Conservation (phyloP, 257 asterid species). For the Eucommia ulmoides region DNA sequence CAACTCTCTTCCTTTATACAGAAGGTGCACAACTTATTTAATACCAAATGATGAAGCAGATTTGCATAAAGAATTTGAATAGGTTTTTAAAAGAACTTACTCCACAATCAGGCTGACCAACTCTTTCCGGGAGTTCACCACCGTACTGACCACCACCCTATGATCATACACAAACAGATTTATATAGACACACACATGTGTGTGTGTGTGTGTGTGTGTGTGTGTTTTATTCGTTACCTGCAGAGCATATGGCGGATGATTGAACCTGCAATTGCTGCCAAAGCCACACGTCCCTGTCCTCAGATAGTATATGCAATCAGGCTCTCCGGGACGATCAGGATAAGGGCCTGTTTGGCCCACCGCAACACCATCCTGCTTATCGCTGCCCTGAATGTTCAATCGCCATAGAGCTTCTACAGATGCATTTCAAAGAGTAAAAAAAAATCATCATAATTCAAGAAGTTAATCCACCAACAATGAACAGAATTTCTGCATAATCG, state of each 20-base stretch:
- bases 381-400: not conserved
- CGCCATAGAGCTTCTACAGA: not conserved
- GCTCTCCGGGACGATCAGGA: constrained; percentile 68
- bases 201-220: too few relatives aligned
- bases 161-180: constrained; percentile 12
- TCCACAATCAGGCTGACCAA: constrained; percentile 55
- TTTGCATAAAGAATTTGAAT: not conserved
- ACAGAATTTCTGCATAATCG: not conserved
- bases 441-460: not conserved
- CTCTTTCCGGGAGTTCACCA: constrained; percentile 39
- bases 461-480: not conserved
- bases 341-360: constrained; percentile 15
- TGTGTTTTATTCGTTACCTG: too few relatives aligned
- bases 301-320: constrained; percentile 52
- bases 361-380: constrained; percentile 15
- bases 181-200: constrained; percentile 1
- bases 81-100: constrained; percentile 18
- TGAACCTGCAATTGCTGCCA: constrained; percentile 55
- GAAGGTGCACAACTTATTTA: too few relatives aligned
- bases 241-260: constrained; percentile 41
- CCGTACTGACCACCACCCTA: constrained; percentile 25
- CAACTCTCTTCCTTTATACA: too few relatives aligned
- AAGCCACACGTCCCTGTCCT: constrained; percentile 66
- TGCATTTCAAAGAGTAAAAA: not conserved
- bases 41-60: not conserved